Base-by-base conservation (phyloP, 2,329 filamentous ascomycete species). In the Alternaria incomplexa region DNA sequence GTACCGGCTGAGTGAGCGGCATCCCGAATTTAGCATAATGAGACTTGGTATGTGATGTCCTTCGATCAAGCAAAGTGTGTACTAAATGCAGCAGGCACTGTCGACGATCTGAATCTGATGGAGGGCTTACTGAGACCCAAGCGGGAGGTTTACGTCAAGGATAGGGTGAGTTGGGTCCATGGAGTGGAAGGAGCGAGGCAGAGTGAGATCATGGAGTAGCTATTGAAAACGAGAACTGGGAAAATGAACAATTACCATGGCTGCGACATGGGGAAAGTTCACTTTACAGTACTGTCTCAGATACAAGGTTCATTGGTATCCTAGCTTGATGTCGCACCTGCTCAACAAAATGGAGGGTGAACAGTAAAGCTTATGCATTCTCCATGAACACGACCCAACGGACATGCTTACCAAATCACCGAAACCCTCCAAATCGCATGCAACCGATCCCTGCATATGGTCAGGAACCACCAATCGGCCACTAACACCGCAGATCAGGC, bases 1-100 rank as follows among this genome's bases (percentile, higher is more conserved):
- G 86, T 90, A 89, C 67, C 83, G 88, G 5, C 52, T 32, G 12
- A 22, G 7, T 22, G 26, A 51, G 4, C 2, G 12, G 8, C 11
- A 51, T 32, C 47, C 47, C 8, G 47, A 32, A 4, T 15, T 51
- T 9, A 22, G 0, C 2, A 0, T 51, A 22, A 15, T 22, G 26
- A 51, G 47, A 15, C 30, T 32, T 9, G 47, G 47, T 51, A 51
- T 30, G 26, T 15, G 1, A 20, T 6, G 6, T 32, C 11, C 26
- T 51, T 0, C 7, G 26, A 12, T 17, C n/a, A 13, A 1, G 26
- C 30, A 12, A 22, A 15, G 3, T 30, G 26, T 30, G 20, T 20
- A 20, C 47, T 51, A 20, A 51, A 15, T 10, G n/a, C 3, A 17
- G 20, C 26, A 32, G 47, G 47, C 13, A 51, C 26, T 6, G 26